A percentile compares a stretch with the other conserved stretches of the same genome.
phyloP scores from a whole-genome alignment of 495 filamentous ascomycete species.

The Daldinia vernicosa region DNA sequence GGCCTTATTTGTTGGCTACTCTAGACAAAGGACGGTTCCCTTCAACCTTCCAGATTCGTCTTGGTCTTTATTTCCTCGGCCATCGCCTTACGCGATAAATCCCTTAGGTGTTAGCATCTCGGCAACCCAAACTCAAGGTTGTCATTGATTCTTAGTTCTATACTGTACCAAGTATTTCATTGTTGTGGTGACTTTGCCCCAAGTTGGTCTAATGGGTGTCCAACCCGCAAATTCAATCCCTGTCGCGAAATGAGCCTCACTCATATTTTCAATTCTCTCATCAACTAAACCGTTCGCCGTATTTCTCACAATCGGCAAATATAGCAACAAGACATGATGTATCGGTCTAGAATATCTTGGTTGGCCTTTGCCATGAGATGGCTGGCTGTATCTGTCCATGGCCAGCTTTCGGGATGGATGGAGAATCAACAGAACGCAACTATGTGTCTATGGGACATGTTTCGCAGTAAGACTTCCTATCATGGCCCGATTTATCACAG shows the following conservation, averaged over 20 bases:
- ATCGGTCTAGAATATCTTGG: conserved; percentile 35
- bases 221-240: conserved; percentile 5
- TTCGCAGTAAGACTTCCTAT: conserved; percentile 57
- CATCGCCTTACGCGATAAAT: conserved; percentile 1
- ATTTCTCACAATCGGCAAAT: conserved; percentile 19
- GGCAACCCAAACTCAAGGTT: conserved; percentile 13
- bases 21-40: conserved; percentile 21
- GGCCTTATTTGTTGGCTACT: conserved; percentile 15
- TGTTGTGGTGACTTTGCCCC: conserved; percentile 25
- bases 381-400: conserved; percentile 39
- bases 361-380: conserved; percentile 39
- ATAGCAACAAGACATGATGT: conserved; percentile 32
- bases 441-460: conserved; percentile 65
- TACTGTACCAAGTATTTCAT: conserved; percentile 13
- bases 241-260: conserved; percentile 33
- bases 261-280: conserved; percentile 16
- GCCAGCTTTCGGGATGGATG: conserved; percentile 52
- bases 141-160: conserved; percentile 23
- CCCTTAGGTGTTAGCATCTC: conserved; percentile 2
- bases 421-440: conserved; percentile 59
- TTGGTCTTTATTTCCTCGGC: conserved; percentile 21
- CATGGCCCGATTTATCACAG: too few relatives aligned
- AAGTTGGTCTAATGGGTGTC: conserved; percentile 1
- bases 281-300: conserved; percentile 19
- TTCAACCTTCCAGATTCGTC: conserved; percentile 16